Evolutionary conservation across 331 rosid genomes (phyloP), one percentile per base, ranked within the genome.

Genomic region (Quercus tomentella): DNA sequence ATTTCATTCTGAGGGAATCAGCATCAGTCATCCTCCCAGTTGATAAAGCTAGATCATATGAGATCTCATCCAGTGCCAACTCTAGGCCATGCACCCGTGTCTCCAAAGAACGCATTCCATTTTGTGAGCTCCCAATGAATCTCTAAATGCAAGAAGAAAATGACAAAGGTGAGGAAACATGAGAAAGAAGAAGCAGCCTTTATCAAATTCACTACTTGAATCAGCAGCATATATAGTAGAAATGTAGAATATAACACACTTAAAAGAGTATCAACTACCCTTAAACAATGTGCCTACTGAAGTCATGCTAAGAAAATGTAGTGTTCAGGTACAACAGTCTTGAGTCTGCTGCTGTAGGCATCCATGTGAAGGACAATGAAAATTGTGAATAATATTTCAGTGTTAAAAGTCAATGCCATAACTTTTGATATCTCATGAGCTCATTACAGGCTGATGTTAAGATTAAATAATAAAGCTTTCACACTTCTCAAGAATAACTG

Each of bases 11-110:
- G 37, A 79, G 83, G 65, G 88, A 78, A 56, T 82, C 85, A 9
- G 89, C 68, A 16, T 80, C 80, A 22, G 91, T 81, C 92, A 93
- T 87, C 87, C 99, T 90, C 86, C 99, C 98, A 79, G 86, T 96
- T 75, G 99, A 81, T 86, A 90, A 45, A 81, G 99, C 99, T 87
- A 96, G 87, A 87, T 93, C 98, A 83, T 93, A 89, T 56, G 97
- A 96, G 81, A 96, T 96, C 82, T 92, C 99, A 81, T 96, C 99
- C 80, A 96, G 68, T 52, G 98, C 94, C 79, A 93, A 82, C 88
- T 96, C 99, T 30, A 96, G 92, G 72, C 99, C 97, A 72, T 91
- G 99, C 10, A 96, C 99, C 28, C 99, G 99, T 3, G 93, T 90
- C 92, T 96, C 99, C 83, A 96, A 79, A 23, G 97, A 87, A n/a